phyloP scores from a whole-genome alignment of 2,329 filamentous ascomycete genomes.

The Ascochyta lentis region DNA sequence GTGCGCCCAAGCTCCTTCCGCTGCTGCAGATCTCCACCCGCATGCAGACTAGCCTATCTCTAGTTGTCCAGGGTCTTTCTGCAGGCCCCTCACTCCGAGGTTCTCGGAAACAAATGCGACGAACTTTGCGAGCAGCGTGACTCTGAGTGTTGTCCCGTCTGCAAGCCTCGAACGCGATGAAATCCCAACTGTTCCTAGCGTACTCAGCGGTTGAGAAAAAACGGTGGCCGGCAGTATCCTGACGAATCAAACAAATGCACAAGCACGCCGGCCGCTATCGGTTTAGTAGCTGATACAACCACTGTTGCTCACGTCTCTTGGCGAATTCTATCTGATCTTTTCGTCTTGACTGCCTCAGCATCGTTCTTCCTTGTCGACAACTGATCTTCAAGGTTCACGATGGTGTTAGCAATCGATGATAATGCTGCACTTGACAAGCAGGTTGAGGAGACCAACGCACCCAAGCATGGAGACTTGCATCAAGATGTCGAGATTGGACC shows the following conservation, averaged over 20 bases:
- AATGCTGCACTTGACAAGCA: slow-evolving; percentile 27
- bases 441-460: slow-evolving; percentile 17
- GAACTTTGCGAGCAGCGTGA: slow-evolving; percentile 9
- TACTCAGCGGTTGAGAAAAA: background rate
- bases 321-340: slow-evolving; percentile 17
- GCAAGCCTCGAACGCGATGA: background rate
- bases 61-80: slow-evolving; percentile 1
- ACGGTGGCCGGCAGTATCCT: slow-evolving; percentile 1
- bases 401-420: slow-evolving; percentile 31
- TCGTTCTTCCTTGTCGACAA: background rate
- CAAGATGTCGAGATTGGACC: slow-evolving; percentile 44
- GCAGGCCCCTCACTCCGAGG: slow-evolving; percentile 8
- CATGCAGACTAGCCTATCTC: slow-evolving; percentile 6
- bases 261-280: slow-evolving; percentile 23
- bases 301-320: slow-evolving; percentile 14
- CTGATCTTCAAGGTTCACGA: slow-evolving; percentile 5
- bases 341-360: slow-evolving; percentile 4
- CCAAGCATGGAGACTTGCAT: slow-evolving; percentile 36
- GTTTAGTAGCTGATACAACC: slow-evolving; percentile 25
- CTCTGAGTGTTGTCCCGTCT: background rate
- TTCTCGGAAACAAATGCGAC: background rate
- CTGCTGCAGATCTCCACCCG: slow-evolving; percentile 16
- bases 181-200: slow-evolving; percentile 11
- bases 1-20: slow-evolving; percentile 22
- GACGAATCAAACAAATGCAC: slow-evolving; percentile 20